Percentiles rank a stretch among this genome's conserved stretches.
These are phyloP conservation scores for Tremellales sp. DNA, from an alignment of 1,284 basidiomycete genomes.

Conservation along the genomic window DNA sequence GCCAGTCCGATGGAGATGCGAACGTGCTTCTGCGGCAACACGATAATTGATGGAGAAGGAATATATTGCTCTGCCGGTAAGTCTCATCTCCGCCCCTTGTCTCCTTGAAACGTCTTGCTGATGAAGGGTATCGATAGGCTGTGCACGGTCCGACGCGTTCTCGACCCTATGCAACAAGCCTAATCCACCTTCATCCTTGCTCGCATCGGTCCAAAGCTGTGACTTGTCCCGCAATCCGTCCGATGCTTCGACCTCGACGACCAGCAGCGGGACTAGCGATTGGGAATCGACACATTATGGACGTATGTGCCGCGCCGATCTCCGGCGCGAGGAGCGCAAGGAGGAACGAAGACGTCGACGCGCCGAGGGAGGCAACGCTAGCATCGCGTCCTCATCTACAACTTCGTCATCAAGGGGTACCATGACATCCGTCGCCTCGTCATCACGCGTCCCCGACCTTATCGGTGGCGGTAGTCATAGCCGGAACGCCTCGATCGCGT, in stretches of 20 bases:
- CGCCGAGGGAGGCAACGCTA: conserved; percentile 25
- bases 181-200: conserved; percentile 12
- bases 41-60: conserved; percentile 23
- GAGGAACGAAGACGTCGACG: conserved; percentile 34
- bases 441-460: conserved; percentile 35
- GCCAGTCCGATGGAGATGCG: conserved; percentile 12
- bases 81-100: conserved; percentile 9
- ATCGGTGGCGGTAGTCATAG: conserved; percentile 29
- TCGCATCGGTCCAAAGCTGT: conserved; percentile 16
- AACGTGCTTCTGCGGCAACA: conserved; percentile 39
- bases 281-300: conserved; percentile 43
- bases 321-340: conserved; percentile 32
- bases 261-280: conserved; percentile 13
- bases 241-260: conserved; percentile 10
- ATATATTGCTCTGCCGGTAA: conserved; percentile 45
- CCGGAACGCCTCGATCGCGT: conserved; percentile 31
- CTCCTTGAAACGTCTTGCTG: not conserved
- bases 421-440: conserved; percentile 22
- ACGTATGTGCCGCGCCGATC: conserved; percentile 38
- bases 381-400: conserved; percentile 11
- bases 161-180: conserved; percentile 44
- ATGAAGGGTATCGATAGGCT: conserved; percentile 19
- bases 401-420: conserved; percentile 18
- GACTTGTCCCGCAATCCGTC: conserved; percentile 18
- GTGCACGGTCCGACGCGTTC: conserved; percentile 45